Conservation (phyloP, 169 alveolate species). For the Condylostoma magnum region DNA sequence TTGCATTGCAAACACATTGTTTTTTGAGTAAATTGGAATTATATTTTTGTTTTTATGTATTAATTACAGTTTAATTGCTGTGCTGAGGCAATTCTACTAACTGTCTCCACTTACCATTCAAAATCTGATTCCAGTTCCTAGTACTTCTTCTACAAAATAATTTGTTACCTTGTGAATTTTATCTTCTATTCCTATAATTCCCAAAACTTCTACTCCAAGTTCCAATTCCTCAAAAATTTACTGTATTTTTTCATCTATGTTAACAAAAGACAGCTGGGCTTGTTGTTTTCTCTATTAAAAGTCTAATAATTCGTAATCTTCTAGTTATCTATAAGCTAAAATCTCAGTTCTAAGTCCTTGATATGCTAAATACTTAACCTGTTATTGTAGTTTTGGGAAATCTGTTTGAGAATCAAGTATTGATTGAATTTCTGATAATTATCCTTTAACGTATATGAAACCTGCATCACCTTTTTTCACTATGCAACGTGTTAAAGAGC, state of each 20-base stretch:
- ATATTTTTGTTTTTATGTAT: too few relatives aligned
- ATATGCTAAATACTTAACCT: too few relatives aligned
- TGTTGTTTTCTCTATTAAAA: not conserved
- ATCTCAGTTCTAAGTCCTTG: not conserved
- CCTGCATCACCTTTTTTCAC: too few relatives aligned
- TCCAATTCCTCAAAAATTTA: not conserved
- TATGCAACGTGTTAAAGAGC: too few relatives aligned
- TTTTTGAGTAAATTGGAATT: too few relatives aligned
- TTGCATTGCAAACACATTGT: too few relatives aligned
- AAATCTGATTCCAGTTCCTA: not conserved
- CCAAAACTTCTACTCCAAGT: not conserved
- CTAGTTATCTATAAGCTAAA: not conserved
- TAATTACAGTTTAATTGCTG: too few relatives aligned
- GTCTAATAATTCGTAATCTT: not conserved
- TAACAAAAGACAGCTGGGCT: conserved; percentile 1
- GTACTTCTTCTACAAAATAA: not conserved
- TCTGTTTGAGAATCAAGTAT: too few relatives aligned
- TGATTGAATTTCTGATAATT: too few relatives aligned
- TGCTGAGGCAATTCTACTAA: not conserved
- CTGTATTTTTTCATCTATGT: not conserved
- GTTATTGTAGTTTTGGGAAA: too few relatives aligned
- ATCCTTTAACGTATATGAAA: too few relatives aligned
- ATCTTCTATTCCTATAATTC: conserved; percentile 14
- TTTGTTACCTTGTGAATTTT: not conserved
- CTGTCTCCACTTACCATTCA: conserved; percentile 11